These are phyloP conservation scores for Leersia perrieri DNA, from an alignment of 176 grass and related monocot genomes.

Conservation along the genomic window DNA sequence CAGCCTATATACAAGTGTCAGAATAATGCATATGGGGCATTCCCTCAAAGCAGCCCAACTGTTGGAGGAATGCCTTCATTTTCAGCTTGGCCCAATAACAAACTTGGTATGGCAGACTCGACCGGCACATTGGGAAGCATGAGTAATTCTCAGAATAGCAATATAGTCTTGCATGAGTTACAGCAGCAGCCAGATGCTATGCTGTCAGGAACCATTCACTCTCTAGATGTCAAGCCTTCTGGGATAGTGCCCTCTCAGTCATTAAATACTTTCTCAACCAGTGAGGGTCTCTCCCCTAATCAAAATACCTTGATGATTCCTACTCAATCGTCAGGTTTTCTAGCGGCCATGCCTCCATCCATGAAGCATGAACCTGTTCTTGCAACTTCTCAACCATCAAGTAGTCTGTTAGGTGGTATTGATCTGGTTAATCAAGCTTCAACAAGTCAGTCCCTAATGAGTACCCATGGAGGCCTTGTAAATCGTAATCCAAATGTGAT, in stretches of 20 bases:
- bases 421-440: conserved; percentile 62
- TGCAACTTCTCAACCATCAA: conserved; percentile 46
- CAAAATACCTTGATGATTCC: conserved; percentile 60
- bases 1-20: conserved; percentile 70
- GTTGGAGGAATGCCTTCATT: conserved; percentile 55
- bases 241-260: conserved; percentile 72
- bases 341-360: conserved; percentile 46
- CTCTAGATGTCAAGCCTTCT: conserved; percentile 78
- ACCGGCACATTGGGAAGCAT: conserved; percentile 32
- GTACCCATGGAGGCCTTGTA: conserved; percentile 40
- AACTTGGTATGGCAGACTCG: conserved; percentile 49
- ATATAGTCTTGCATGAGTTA: conserved; percentile 50
- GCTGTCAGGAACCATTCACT: conserved; percentile 55
- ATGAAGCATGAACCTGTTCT: conserved; percentile 57
- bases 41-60: conserved; percentile 44
- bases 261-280: conserved; percentile 55
- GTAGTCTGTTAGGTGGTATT: conserved; percentile 46
- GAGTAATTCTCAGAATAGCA: conserved; percentile 52
- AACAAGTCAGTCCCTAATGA: conserved; percentile 44
- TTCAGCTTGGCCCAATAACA: conserved; percentile 63
- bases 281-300: conserved; percentile 46
- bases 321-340: conserved; percentile 52
- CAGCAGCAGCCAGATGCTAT: conserved; percentile 59
- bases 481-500: conserved; percentile 41
- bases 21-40: conserved; percentile 48